Evolutionary conservation across 2,329 filamentous ascomycete genomes (phyloP), one percentile per base, ranked within the genome.

Genomic region (Paecilomyces sp.): DNA sequence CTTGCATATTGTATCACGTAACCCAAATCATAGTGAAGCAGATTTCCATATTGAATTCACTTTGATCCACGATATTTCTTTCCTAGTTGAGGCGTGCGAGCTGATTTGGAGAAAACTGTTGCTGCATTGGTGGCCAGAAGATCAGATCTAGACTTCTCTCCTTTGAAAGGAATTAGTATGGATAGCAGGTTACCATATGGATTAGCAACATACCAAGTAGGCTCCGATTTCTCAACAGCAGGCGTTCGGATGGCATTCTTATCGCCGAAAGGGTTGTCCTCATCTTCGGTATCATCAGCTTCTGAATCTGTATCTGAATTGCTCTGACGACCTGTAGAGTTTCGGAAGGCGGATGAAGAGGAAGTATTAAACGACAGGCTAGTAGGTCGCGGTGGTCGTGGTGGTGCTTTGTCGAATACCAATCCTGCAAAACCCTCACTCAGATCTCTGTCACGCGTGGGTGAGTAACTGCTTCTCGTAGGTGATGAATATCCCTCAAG

Each of bases 251-350:
- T 74, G 13, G 86, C 89, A 70, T 96, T 92, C 51, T 84, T 84
- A 71, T 96, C 91, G 3, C 89, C 90, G 72, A 96, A 96, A 0
- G 92, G 92, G 70, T 96, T 85, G 63, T 94, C 84, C n/a, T 92
- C 89, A 52, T 91, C 88, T n/a, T 89, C 87, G 7, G 89, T 87
- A 2, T 84, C 79, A n/a, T 81, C 77, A 15, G 70, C 67, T 31
- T 75, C 79, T 2, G 78, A 77, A 33, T 81, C 81, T 2, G 75
- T 70, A 61, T 85, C 82, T 55, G 81, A 81, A 12, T 86, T 84
- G 15, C 81, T 82, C n/a, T 83, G 79, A 22, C 64, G 66, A 24
- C 60, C 63, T 15, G 65, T 63, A 1, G 63, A 65, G 24, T 15
- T 47, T n/a, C 41, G 41, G 65, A 66, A 24, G 61, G 25, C 28